Percentiles rank a stretch among this genome's conserved stretches.
Evolutionary conservation across 2,329 filamentous ascomycete species (phyloP).

Genomic region (Berkeleyomyces basicola): DNA sequence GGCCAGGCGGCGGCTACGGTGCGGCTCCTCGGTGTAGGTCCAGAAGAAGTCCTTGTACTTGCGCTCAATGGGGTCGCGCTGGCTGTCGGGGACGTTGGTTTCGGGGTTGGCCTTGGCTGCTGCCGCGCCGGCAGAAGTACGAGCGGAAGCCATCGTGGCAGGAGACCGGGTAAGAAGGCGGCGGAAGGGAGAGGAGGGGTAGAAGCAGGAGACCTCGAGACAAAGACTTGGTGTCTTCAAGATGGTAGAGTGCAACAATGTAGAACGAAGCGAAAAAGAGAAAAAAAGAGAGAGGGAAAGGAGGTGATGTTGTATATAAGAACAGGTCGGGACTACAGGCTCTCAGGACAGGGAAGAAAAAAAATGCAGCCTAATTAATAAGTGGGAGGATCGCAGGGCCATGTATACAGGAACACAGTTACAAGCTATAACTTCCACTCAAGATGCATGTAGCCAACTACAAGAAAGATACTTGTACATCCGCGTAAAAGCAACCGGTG

Average conservation of each 20-base stretch:
- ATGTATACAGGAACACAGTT: neutral
- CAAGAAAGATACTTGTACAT: neutral
- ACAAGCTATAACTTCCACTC: no score
- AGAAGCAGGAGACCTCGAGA: neutral
- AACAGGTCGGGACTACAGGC: neutral
- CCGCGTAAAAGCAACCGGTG: neutral
- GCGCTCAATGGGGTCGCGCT: constrained; percentile 13
- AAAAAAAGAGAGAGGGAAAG: neutral
- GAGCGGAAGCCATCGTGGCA: neutral
- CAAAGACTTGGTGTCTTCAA: neutral
- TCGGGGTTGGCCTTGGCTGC: neutral
- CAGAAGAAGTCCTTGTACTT: constrained; percentile 59
- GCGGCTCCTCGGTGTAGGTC: constrained; percentile 97
- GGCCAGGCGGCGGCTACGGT: constrained; percentile 72
- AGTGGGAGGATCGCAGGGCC: constrained; percentile 1
- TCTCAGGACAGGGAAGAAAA: neutral
- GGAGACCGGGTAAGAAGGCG: neutral
- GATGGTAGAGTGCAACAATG: neutral
- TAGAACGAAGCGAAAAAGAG: neutral
- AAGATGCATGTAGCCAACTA: neutral
- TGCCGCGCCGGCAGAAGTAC: constrained; percentile 5
- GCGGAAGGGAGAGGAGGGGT: neutral
- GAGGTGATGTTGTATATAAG: neutral
- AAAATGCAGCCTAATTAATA: constrained; percentile 3
- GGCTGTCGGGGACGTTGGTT: constrained; percentile 5